Base-by-base conservation (phyloP, 2,329 filamentous ascomycete genomes). In the Colletotrichum sp. region DNA sequence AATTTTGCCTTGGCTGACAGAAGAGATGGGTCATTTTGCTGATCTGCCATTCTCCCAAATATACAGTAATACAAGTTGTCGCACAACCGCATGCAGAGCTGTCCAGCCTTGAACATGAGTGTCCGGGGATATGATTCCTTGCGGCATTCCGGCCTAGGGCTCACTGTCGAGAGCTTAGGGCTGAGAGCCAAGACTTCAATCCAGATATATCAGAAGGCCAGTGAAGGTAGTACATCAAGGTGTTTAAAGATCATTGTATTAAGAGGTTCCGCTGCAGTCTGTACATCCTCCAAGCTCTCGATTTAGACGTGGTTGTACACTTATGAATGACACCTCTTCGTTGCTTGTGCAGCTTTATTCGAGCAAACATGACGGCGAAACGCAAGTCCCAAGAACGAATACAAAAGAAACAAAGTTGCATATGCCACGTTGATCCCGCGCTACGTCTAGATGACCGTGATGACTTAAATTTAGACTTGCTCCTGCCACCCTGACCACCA, bases 31-130 rank as follows among this genome's bases (percentile, higher is more conserved):
- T 2, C 26, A 24, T 26, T 26, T 1, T 26, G 26, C 26, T 26
- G 26, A 1, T 1, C 2, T 26, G 26, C 26, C 2, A 26, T 26
- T 26, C 2, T 1, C 26, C 26, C 26, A 26, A 26, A 26, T 26
- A 1, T 26, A 26, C 26, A 26, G 26, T 2, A 26, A 26, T 26
- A 26, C 26, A 26, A 18, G 9, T 0, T 21, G 43, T 1, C 2
- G 5, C n/a, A 52, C 43, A 21, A 21, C 2, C 3, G 39, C 1
- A n/a, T 10, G 39, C 39, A 18, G 36, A 8, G 14, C 0, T 43
- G 7, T n/a, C 1, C 2, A 7, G 43, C 0, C n/a, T 21, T 21
- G 9, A 4, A 0, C 10, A 48, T 48, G 0, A 1, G 9, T 1
- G 18, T 7, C 18, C 39, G 18, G 18, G 6, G 10, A 21, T n/a